Base-by-base conservation (phyloP, 805 yeast genomes). In the Nakazawaea populi region DNA sequence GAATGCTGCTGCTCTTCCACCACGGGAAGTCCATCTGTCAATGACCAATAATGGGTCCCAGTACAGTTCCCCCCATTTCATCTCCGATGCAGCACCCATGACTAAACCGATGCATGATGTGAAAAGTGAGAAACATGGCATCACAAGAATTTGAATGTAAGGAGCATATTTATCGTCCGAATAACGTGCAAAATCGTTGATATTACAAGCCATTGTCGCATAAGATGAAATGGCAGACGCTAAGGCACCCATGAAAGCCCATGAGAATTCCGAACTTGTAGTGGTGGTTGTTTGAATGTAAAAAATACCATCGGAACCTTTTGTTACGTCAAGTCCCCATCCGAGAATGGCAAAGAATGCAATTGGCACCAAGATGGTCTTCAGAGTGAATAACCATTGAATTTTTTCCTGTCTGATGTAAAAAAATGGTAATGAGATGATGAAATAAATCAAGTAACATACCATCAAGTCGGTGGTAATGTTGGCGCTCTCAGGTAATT, bases 161-260 rank as follows among this genome's bases (percentile, higher is more conserved):
- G 64, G 72, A 37, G 63, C 64, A 48, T 61, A 57, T 39, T 57
- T 56, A 50, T 64, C 63, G 43, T 61, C 64, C 38, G 69, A 59
- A 53, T 68, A 70, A 54, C 73, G 61, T 2, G 72, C 68, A 55
- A 70, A 70, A 55, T 69, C 74, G n/a, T 65, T 56, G 47, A 67
- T 65, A 52, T 70, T 70, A n/a, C 67, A 55, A 5, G 69, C 67
- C 58, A 69, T 54, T 3, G 73, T 69, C 9, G 71, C 69, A 58
- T 61, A 60, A 35, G 71, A 66, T 36, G 67, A 70, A 55, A 68
- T 61, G 14, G 67, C 60, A 9, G 66, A 58, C 47, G 62, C 58
- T 38, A 66, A 56, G 46, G 66, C 52, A 6, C 52, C 52, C 44
- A 62, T 41, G 35, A 59, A 58, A 6, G 58, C 47, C 65, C 65